Percentiles rank a stretch among this genome's conserved stretches.
phyloP scores from a whole-genome alignment of 352 stramenopile species.

The Globisporangium lucens region DNA sequence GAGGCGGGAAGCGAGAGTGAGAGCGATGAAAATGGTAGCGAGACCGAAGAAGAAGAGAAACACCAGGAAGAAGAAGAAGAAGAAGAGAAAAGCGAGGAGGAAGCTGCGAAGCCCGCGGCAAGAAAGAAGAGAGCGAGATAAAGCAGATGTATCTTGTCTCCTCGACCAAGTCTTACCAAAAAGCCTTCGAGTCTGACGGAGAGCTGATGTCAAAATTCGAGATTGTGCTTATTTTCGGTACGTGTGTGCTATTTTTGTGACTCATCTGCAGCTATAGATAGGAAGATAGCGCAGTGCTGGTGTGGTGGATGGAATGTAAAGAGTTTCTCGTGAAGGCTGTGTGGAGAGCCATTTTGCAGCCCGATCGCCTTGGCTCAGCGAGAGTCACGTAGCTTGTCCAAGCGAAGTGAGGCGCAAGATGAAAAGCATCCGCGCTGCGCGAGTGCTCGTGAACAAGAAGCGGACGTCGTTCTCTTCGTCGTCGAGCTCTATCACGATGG shows the following conservation, averaged over 20 bases:
- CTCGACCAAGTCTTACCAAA: neutral
- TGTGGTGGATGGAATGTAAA: neutral
- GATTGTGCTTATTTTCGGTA: neutral
- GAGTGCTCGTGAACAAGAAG: conserved; percentile 9
- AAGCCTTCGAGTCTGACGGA: too few relatives aligned
- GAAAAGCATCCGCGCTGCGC: conserved; percentile 14
- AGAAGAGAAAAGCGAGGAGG: conserved; percentile 3
- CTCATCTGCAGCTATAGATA: conserved; percentile 7
- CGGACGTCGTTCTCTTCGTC: conserved; percentile 20
- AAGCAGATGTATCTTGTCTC: neutral
- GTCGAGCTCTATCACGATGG: conserved; percentile 16
- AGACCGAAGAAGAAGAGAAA: conserved; percentile 23
- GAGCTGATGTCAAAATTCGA: neutral
- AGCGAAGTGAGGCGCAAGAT: conserved; percentile 3
- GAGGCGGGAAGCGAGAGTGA: conserved; percentile 22
- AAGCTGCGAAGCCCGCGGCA: neutral
- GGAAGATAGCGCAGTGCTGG: neutral
- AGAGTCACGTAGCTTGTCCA: neutral
- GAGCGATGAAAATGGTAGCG: conserved; percentile 18
- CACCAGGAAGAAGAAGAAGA: conserved; percentile 17
- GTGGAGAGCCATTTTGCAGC: neutral
- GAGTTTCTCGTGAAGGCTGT: conserved; percentile 1
- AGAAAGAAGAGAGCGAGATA: conserved; percentile 14
- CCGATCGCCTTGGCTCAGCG: neutral
- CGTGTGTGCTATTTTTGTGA: neutral